Evolutionary conservation across 345 rosid species (phyloP), one percentile per base, ranked within the genome.

Genomic region (Hevea brasiliensis): DNA sequence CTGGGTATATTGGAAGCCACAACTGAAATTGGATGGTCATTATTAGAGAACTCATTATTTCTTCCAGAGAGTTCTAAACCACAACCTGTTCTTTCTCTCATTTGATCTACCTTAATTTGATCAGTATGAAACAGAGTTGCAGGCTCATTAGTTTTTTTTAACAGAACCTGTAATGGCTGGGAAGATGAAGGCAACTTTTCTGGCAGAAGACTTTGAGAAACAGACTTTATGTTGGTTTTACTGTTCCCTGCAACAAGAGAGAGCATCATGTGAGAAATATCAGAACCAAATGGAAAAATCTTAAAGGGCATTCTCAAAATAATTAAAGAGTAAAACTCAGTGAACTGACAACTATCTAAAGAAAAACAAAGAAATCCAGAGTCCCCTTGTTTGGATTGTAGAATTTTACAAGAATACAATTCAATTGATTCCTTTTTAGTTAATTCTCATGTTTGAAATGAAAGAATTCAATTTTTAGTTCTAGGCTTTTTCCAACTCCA

Each of bases 241-340:
- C 60, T 53, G 20, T 84, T 70, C 77, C 90, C 98, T 92, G 86
- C 72, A 60, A 81, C 72, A 55, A 71, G 59, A 74, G 65, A 70
- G 15, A 69, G 7, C 65, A 72, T 47, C 72, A 74, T 63, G 61
- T 74, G 51, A 80, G 72, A 61, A n/a, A 74, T 66, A 73, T 77
- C 70, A 77, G 60, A 70, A 73, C 41, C 40, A 63, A 58, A 67
- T 35, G 61, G 32, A 72, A 58, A 35, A 65, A 65, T 35, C 54
- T 40, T 32, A 56, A 4, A 62, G 53, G 67, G 51, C 17, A 67
- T 42, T 41, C 10, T 23, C 29, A 68, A 58, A 74, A 58, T 57
- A 47, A 37, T 66, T 24, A 41, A 75, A 48, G 42, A 14, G 23
- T 1, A 47, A 26, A 37, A 50, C 26, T 23, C 59, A 1, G 18